Evolutionary conservation across 2,329 filamentous ascomycete species (phyloP).

Genomic region (Trichoderma harzianum): DNA sequence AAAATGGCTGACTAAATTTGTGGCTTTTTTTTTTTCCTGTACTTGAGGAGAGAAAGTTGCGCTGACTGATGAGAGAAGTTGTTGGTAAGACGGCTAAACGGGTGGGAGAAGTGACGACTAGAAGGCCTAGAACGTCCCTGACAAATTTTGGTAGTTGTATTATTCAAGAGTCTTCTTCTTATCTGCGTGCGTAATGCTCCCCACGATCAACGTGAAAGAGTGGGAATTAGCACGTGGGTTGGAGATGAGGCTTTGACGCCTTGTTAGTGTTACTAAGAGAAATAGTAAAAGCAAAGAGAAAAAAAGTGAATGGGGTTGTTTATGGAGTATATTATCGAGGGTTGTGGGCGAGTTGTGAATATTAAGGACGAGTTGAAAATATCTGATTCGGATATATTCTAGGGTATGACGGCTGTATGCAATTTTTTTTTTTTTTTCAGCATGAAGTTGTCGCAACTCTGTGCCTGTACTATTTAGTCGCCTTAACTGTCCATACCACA

Average conservation of each 20-base stretch:
- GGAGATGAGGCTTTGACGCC: not conserved
- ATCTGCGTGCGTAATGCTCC: not conserved
- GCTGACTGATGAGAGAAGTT: not conserved
- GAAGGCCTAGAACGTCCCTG: not conserved
- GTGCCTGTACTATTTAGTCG: not conserved
- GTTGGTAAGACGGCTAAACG: not conserved
- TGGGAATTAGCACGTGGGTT: not conserved
- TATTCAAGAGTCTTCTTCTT: not conserved
- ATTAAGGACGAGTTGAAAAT: not conserved
- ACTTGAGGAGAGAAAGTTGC: not conserved
- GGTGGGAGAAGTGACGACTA: not conserved
- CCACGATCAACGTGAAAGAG: fast-evolving
- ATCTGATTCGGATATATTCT: not conserved
- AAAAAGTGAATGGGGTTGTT: not conserved
- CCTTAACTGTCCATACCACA: not conserved
- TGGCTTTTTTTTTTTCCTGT: not conserved
- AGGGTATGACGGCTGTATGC: not conserved
- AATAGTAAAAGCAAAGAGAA: not conserved
- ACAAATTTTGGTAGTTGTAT: not conserved
- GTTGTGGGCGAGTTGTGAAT: not conserved
- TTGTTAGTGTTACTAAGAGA: not conserved
- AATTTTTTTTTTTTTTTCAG: not conserved
- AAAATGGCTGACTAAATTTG: not conserved
- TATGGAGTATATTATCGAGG: not conserved
- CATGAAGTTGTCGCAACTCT: not conserved